Evolutionary conservation across 2,329 filamentous ascomycete species (phyloP).

Genomic region (Fusarium beomiforme): DNA sequence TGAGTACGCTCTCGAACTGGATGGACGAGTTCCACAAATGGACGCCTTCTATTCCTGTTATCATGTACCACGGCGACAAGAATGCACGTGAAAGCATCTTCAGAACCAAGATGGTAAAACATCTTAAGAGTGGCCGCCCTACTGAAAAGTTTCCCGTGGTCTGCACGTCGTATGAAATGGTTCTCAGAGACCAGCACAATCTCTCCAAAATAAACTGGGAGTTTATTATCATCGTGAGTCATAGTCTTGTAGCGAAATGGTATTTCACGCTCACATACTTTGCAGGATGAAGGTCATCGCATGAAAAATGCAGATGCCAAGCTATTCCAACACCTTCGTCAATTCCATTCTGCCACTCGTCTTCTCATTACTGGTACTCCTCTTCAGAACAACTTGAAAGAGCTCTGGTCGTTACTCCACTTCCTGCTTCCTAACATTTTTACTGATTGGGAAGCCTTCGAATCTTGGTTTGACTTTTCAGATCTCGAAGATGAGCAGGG

Average conservation of each 20-base stretch:
- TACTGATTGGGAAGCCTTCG: slow-evolving; percentile 90
- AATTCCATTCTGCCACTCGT: slow-evolving; percentile 89
- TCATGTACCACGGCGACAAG: slow-evolving; percentile 90
- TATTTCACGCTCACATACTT: neutral
- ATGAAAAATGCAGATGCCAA: slow-evolving; percentile 97
- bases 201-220: slow-evolving; percentile 91
- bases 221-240: slow-evolving; percentile 88
- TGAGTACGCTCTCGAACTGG: slow-evolving; percentile 96
- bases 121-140: slow-evolving; percentile 69
- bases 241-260: too few relatives aligned
- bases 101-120: slow-evolving; percentile 72
- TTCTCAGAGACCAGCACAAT: slow-evolving; percentile 86
- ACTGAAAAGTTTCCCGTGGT: slow-evolving; percentile 84
- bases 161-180: slow-evolving; percentile 96
- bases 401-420: slow-evolving; percentile 94
- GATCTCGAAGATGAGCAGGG: slow-evolving; percentile 85
- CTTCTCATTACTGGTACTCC: slow-evolving; percentile 95
- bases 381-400: slow-evolving; percentile 92
- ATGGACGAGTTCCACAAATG: slow-evolving; percentile 91
- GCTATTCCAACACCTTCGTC: slow-evolving; percentile 86
- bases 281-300: slow-evolving; percentile 89
- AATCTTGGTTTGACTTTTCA: slow-evolving; percentile 97
- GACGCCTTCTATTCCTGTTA: slow-evolving; percentile 87
- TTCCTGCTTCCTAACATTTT: slow-evolving; percentile 95
- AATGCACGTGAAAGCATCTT: slow-evolving; percentile 81